Percentiles rank a stretch among this genome's conserved stretches.
Conservation (phyloP, 2,329 filamentous ascomycete species). For the Verticillium dahliae region DNA sequence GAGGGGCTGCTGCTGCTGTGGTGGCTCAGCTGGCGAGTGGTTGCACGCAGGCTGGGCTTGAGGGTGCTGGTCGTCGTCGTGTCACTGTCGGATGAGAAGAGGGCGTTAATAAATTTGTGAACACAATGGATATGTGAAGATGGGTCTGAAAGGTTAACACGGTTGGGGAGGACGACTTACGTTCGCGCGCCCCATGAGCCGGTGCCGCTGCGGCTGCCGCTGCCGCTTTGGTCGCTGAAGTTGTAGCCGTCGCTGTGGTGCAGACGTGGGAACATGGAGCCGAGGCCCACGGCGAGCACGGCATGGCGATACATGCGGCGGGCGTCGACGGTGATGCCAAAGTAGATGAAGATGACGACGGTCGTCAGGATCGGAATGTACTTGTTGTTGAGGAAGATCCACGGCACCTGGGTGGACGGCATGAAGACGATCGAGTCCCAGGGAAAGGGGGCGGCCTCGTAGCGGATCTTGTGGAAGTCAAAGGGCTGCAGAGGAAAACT, state of each 20-base stretch:
- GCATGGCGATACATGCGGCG: slow-evolving; percentile 38
- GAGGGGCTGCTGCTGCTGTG: slow-evolving; percentile 12
- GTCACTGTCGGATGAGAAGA: not conserved
- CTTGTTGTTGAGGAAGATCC: slow-evolving; percentile 33
- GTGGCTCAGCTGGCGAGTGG: slow-evolving; percentile 10
- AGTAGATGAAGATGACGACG: slow-evolving; percentile 44
- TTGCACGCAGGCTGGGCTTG: slow-evolving; percentile 15
- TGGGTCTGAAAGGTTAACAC: not conserved
- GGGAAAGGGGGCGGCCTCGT: slow-evolving; percentile 28
- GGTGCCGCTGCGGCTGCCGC: not conserved
- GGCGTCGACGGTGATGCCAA: slow-evolving; percentile 49
- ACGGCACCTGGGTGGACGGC: slow-evolving; percentile 31
- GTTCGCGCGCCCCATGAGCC: not conserved
- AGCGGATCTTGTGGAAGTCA: slow-evolving; percentile 31
- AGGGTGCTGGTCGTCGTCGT: not conserved
- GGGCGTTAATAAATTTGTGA: not conserved
- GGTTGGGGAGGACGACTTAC: not conserved
- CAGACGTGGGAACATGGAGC: slow-evolving; percentile 34
- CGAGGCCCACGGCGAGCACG: slow-evolving; percentile 33
- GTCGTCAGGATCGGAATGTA: slow-evolving; percentile 43
- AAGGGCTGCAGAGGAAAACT: slow-evolving; percentile 25
- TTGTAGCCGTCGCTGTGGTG: slow-evolving; percentile 10
- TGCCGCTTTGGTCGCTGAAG: slow-evolving; percentile 11
- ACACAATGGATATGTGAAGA: too few relatives aligned
- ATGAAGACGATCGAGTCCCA: slow-evolving; percentile 42